Percentiles rank a stretch among this genome's conserved stretches.
Evolutionary conservation across 1,139 yeast species (phyloP).

Genomic region (Hemisphaericaspora subhashii): DNA sequence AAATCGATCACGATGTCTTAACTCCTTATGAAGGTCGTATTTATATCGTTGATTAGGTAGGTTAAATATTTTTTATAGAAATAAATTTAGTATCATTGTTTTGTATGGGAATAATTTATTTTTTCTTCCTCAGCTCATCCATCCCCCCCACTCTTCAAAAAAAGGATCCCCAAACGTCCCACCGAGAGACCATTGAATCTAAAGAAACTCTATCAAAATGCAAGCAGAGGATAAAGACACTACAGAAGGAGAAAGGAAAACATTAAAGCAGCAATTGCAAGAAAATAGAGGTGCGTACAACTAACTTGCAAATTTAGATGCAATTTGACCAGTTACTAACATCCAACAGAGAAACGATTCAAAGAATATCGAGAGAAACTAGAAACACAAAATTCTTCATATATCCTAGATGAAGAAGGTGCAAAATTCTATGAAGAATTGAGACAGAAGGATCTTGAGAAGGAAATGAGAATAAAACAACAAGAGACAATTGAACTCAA

Average conservation of each 20-base stretch:
- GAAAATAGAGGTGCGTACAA: conserved; percentile 32
- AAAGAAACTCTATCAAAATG: conserved; percentile 2
- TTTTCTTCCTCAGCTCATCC: too few relatives aligned
- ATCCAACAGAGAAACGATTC: conserved; percentile 24
- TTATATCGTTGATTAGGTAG: conserved; percentile 24
- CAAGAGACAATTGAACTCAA: conserved; percentile 14
- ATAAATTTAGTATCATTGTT: not conserved
- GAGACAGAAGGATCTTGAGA: conserved; percentile 16
- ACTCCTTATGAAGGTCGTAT: conserved; percentile 42
- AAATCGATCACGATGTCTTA: conserved; percentile 23
- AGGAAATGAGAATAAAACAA: conserved; percentile 15
- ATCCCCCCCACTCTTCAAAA: not conserved
- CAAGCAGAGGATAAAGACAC: conserved; percentile 11
- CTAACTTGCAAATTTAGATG: conserved; percentile 1
- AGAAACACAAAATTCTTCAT: conserved; percentile 38
- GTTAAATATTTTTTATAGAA: not conserved
- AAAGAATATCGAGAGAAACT: conserved; percentile 34
- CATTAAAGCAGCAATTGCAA: conserved; percentile 37
- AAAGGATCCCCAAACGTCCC: not conserved
- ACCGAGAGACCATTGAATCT: not conserved
- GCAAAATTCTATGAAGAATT: conserved; percentile 27
- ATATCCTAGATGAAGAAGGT: conserved; percentile 34
- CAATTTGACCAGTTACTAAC: conserved; percentile 1
- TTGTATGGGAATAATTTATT: not conserved
- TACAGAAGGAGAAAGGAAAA: conserved; percentile 24